Evolutionary conservation across 495 filamentous ascomycete species (phyloP).

Genomic region (Collariella sp.): DNA sequence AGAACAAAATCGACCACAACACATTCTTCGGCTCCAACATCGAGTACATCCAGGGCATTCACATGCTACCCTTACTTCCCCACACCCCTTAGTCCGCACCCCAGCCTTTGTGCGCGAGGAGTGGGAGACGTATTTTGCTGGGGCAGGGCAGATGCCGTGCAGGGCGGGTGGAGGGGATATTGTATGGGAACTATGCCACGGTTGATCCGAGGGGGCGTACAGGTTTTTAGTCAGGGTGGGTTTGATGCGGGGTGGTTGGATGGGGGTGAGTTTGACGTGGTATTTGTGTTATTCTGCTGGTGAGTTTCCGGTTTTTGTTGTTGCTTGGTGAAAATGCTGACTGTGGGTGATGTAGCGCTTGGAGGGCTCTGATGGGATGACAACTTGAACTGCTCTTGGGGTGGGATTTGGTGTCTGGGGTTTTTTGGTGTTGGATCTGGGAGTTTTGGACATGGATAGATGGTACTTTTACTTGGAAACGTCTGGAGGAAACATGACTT

Average conservation of each 20-base stretch:
- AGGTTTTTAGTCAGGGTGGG: conserved; percentile 53
- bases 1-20: conserved; percentile 93
- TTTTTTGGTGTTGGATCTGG: not conserved
- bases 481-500: too few relatives aligned
- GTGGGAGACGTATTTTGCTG: conserved; percentile 70
- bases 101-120: conserved; percentile 70
- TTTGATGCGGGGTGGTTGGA: conserved; percentile 73
- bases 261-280: conserved; percentile 81
- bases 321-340: not conserved
- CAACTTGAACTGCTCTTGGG: not conserved
- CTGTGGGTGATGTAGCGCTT: not conserved
- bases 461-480: too few relatives aligned
- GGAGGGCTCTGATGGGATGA: conserved; percentile 2
- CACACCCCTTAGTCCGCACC: conserved; percentile 57
- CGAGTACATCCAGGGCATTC: conserved; percentile 89
- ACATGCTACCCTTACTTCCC: conserved; percentile 88
- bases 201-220: conserved; percentile 63
- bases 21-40: conserved; percentile 81
- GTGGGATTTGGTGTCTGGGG: not conserved
- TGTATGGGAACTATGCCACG: conserved; percentile 75
- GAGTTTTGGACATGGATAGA: not conserved
- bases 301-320: conserved; percentile 21
- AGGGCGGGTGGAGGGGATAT: conserved; percentile 79
- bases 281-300: conserved; percentile 73
- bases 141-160: conserved; percentile 51